Evolutionary conservation across 805 yeast species (phyloP), one percentile per base, ranked within the genome.

Genomic region (Wickerhamiella sorbophila): DNA sequence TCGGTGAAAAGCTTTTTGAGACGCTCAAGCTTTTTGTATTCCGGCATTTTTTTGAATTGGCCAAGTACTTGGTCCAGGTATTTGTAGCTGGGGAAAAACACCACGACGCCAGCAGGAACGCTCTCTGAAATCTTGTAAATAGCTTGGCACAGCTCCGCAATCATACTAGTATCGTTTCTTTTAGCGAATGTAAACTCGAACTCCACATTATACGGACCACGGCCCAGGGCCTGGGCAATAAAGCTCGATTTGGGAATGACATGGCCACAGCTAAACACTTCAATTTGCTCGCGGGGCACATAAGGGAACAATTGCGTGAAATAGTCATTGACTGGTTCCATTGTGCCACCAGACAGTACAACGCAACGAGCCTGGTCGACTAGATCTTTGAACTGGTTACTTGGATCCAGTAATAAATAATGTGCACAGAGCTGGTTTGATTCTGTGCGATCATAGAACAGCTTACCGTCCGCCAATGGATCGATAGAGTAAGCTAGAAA

Each of bases 311-410:
- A 60, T 47, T 69, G 72, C n/a, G 73, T 64, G 4, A 70, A 59
- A 55, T 77, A 81, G 48, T 87, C 95, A n/a, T 66, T 54, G 27
- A 77, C 65, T 0, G 96, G 96, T 54, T 82, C 88, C 95, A 86
- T 84, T 0, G 97, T 87, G 12, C 97, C 97, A 29, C 97, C 97
- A 1, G 95, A 91, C 2, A 87, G 56, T 1, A 88, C 64, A 0
- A 87, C 79, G 57, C 87, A 78, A 48, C 68, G 68, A 0, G 85
- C 67, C 12, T 74, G 70, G 2, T 74, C 74, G 0, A 83, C 73
- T 2, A 88, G 65, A 2, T 76, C 77, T 41, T 67, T 64, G 54
- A 87, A 84, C 2, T 73, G 65, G 38, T 72, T 73, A 42, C 84
- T 75, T 2, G 95, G 94, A 53, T 86, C 94, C 5, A 87, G 62